Evolutionary conservation across 441 rosid genomes (phyloP).

Genomic region (Arabidopsis hybrid): DNA sequence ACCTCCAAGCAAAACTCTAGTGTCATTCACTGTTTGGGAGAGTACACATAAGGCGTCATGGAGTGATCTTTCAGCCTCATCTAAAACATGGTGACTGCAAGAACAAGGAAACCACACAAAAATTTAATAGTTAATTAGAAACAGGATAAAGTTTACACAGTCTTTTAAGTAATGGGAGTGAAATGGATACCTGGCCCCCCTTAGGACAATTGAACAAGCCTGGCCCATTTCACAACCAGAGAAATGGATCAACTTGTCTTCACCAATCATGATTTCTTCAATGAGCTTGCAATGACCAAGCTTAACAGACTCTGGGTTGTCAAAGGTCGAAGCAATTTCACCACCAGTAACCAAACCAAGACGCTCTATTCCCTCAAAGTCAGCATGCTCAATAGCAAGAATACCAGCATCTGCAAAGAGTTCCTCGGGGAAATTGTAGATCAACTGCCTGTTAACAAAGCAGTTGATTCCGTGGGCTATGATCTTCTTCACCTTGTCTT

Average conservation of each 20-base stretch:
- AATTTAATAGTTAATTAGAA: background rate
- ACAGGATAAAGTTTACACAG: background rate
- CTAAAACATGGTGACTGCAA: conserved; percentile 93
- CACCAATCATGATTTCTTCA: conserved; percentile 99
- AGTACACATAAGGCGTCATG: conserved; percentile 98
- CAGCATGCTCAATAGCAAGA: conserved; percentile 99
- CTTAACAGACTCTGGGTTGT: conserved; percentile 96
- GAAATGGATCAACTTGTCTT: conserved; percentile 96
- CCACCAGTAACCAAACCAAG: conserved; percentile 96
- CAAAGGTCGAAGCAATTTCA: conserved; percentile 98
- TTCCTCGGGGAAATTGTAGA: conserved; percentile 97
- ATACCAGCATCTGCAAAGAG: conserved; percentile 98
- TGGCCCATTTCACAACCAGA: conserved; percentile 97
- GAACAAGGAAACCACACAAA: conserved; percentile 8
- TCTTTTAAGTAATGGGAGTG: background rate
- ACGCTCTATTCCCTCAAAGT: conserved; percentile 98
- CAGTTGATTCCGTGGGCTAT: conserved; percentile 93
- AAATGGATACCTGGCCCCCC: conserved; percentile 84
- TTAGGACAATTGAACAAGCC: conserved; percentile 91
- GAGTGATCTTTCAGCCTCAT: conserved; percentile 97
- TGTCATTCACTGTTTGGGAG: conserved; percentile 94
- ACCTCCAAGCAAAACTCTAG: conserved; percentile 94
- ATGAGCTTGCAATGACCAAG: conserved; percentile 97
- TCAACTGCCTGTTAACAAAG: conserved; percentile 95
- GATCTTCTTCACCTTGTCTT: conserved; percentile 96